Conservation (phyloP, 2,329 filamentous ascomycete genomes). For the Pseudocercospora cruenta region DNA sequence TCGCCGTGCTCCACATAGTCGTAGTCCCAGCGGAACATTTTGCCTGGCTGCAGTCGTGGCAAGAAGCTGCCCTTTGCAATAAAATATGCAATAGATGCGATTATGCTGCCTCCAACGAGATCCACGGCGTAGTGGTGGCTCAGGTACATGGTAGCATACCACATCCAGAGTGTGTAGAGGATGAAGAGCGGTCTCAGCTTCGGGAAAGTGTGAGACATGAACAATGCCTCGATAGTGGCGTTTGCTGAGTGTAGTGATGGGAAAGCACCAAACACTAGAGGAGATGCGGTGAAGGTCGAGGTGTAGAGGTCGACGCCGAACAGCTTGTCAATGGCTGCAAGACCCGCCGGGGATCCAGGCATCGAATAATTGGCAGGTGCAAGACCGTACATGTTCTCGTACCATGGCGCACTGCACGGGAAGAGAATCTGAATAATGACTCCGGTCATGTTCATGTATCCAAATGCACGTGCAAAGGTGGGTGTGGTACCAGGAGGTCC, state of each 20-base stretch:
- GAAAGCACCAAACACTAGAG: conserved; percentile 92
- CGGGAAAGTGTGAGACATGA: conserved; percentile 92
- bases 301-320: conserved; percentile 92
- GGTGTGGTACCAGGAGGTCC: conserved; percentile 82
- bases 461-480: conserved; percentile 83
- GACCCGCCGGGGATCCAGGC: conserved; percentile 82
- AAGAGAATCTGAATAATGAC: conserved; percentile 88
- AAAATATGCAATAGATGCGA: conserved; percentile 70
- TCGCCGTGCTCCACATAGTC: conserved; percentile 89
- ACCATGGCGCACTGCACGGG: conserved; percentile 95
- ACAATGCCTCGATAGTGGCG: conserved; percentile 85
- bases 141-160: conserved; percentile 98
- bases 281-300: conserved; percentile 85
- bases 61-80: conserved; percentile 78
- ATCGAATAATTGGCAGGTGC: conserved; percentile 93
- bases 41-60: conserved; percentile 79
- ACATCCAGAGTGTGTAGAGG: conserved; percentile 87
- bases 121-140: conserved; percentile 97
- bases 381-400: conserved; percentile 88
- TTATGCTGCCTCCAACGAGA: conserved; percentile 79
- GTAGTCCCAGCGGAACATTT: conserved; percentile 91
- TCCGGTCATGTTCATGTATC: conserved; percentile 87
- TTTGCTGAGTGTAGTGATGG: conserved; percentile 89
- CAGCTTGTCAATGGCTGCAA: conserved; percentile 86
- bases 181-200: conserved; percentile 78